Conservation (phyloP, 179 eudicot genomes). For the Spergularia azorica region DNA sequence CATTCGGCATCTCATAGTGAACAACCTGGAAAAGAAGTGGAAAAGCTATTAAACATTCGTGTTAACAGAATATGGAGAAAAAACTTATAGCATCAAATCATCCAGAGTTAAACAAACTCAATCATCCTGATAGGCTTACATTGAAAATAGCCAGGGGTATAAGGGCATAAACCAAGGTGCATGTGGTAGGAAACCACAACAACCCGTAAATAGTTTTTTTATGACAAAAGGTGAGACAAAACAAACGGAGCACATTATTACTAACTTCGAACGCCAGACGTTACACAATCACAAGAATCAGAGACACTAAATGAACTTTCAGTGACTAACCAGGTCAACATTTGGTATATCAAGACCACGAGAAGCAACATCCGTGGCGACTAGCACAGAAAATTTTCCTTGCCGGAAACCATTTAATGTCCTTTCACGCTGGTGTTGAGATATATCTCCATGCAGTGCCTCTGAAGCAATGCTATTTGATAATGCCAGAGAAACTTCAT, state of each 20-base stretch:
- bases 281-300: neutral
- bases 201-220: neutral
- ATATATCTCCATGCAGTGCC: constrained; percentile 95
- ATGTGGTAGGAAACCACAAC: neutral
- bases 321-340: constrained; percentile 75
- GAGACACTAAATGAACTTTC: neutral
- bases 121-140: neutral
- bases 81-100: neutral
- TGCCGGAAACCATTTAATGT: constrained; percentile 83
- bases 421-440: constrained; percentile 93
- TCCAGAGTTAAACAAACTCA: neutral
- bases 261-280: neutral
- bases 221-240: neutral
- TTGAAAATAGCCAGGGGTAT: neutral
- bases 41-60: constrained; percentile 15
- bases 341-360: constrained; percentile 98
- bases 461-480: constrained; percentile 83
- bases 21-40: constrained; percentile 51
- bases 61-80: neutral
- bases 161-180: neutral
- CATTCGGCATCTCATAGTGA: constrained; percentile 94
- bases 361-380: constrained; percentile 96
- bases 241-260: neutral
- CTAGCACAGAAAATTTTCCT: constrained; percentile 89
- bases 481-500: constrained; percentile 82